Base-by-base conservation (phyloP, 306 rosid species). In the Fragaria ananassa region DNA sequence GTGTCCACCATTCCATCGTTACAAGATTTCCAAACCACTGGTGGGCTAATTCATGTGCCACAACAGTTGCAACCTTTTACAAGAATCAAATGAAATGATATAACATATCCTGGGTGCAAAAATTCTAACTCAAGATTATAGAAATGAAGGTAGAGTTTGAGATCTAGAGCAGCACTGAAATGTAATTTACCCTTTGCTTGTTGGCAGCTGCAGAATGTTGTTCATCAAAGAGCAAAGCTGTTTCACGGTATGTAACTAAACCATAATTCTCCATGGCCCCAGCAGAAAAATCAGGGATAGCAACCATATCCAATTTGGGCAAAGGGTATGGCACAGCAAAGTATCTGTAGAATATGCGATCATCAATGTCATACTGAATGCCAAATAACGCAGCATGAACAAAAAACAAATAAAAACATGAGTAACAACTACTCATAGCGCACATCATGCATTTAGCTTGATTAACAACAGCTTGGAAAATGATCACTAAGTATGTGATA, bases 1-100 rank as follows among this genome's bases (percentile, higher is more conserved):
- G 91, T n/a, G 96, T 91, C 98, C 98, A 94, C 98, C 98, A 94
- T 83, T 91, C 98, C 98, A 91, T 91, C 25, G 97, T 94, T 74
- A 94, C 98, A 76, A 94, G 97, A 85, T 94, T 90, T 23, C 98
- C 98, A 84, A 94, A 94, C 98, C 98, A 94, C 78, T 94, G 97
- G 72, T 94, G 98, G 53, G 98, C 98, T 78, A 94, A 85, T 84
- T 94, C 98, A 82, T 94, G 98, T 75, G 97, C 93, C 78, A 94
- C 98, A 25, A 89, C 94, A 68, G 72, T 86, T 4, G 96, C 97
- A 78, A 94, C 98, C 98, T 94, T 54, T 69, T 45, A 74, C 66
- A 83, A 72, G 6, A 82, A 76, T 39, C 80, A 85, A 82, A 83
- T 34, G 50, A 63, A 54, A 57, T 54, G 62, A 68, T 74, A 62